phyloP scores from a whole-genome alignment of 2,329 filamentous ascomycete genomes.

The Talaromyces sp. region DNA sequence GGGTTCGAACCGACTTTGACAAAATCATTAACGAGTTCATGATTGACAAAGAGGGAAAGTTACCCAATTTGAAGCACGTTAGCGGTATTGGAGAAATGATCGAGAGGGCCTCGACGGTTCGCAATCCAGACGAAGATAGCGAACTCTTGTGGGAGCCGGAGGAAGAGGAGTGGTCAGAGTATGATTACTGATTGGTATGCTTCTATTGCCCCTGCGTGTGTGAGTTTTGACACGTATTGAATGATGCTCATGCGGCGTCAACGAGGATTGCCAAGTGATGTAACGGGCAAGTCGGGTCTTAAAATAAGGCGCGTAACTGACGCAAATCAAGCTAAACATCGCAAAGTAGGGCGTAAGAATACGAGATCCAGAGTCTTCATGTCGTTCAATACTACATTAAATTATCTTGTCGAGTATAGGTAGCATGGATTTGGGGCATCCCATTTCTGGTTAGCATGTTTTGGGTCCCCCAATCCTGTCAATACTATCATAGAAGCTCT shows the following conservation, averaged over 20 bases:
- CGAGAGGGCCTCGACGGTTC: neutral
- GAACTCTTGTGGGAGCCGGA: constrained; percentile 6
- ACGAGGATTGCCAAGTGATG: neutral
- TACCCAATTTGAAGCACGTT: constrained; percentile 10
- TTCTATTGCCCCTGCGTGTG: neutral
- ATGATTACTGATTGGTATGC: neutral
- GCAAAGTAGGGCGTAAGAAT: neutral
- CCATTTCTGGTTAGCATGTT: neutral
- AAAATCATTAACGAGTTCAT: neutral
- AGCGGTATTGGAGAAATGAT: constrained; percentile 7
- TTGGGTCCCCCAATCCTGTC: neutral
- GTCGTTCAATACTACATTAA: neutral
- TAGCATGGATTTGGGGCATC: neutral
- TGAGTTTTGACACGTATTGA: neutral
- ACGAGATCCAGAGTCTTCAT: neutral
- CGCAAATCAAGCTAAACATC: neutral
- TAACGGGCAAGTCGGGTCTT: neutral
- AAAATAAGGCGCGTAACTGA: neutral
- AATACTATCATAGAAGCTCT: neutral
- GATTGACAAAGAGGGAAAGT: neutral
- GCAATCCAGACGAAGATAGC: constrained; percentile 1
- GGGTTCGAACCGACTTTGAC: neutral
- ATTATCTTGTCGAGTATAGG: neutral
- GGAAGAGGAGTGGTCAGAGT: constrained; percentile 15
- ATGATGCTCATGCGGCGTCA: neutral